phyloP scores from a whole-genome alignment of 495 filamentous ascomycete genomes.

The Amphirosellinia nigrospora region DNA sequence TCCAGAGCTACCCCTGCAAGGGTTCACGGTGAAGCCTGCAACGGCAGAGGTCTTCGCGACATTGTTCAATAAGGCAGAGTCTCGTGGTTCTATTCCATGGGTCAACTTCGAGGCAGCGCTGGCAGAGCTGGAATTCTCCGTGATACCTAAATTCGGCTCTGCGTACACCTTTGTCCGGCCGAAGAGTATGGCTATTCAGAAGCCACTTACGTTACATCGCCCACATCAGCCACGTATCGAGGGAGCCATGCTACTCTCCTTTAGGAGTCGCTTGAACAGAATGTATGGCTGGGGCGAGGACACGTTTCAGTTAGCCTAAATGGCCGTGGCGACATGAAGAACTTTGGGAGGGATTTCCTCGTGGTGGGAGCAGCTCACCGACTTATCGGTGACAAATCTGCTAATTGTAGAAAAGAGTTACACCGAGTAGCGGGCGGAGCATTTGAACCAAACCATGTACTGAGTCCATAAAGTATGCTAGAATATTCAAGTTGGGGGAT shows the following conservation, averaged over 20 bases:
- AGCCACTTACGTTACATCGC: constrained; percentile 34
- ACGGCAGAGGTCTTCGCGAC: constrained; percentile 41
- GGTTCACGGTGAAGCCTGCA: constrained; percentile 35
- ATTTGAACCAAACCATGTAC: background rate
- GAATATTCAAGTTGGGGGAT: background rate
- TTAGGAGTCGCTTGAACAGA: constrained; percentile 31
- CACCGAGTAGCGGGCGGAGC: too few relatives aligned
- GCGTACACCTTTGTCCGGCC: constrained; percentile 39
- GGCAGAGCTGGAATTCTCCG: constrained; percentile 41
- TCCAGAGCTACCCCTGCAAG: too few relatives aligned
- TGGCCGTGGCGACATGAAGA: background rate
- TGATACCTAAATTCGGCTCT: constrained; percentile 37
- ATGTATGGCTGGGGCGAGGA: constrained; percentile 36
- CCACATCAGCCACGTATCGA: constrained; percentile 39
- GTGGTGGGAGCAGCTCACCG: background rate
- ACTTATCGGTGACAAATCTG: background rate
- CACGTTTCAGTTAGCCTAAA: constrained; percentile 20
- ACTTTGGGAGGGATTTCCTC: background rate
- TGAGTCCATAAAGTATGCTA: background rate
- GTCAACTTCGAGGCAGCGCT: constrained; percentile 44
- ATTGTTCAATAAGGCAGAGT: constrained; percentile 33
- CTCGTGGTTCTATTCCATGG: constrained; percentile 44
- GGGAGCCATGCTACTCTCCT: constrained; percentile 25
- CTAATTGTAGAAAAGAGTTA: background rate
- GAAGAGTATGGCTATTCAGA: constrained; percentile 25